Evolutionary conservation across 345 rosid genomes (phyloP), one percentile per base, ranked within the genome.

Genomic region (Xanthoceras sorbifolium): DNA sequence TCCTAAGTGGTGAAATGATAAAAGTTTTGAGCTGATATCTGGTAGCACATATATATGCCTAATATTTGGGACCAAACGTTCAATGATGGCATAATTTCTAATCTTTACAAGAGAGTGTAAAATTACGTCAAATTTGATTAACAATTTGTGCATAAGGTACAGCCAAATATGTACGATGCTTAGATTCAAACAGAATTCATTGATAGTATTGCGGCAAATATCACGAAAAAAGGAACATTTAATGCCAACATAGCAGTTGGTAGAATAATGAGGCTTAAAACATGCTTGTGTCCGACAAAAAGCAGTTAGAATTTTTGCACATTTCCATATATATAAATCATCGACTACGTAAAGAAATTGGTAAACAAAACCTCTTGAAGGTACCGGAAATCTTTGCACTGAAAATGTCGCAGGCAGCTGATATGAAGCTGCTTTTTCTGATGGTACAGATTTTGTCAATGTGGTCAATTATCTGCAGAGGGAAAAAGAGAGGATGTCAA

Each of bases 351-450:
- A 66, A 36, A 69, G 46, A 79, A 74, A 31, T 34, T 75, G 50
- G 79, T 64, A 64, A 67, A 71, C 50, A 82, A 73, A 85, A 95
- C 99, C 98, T 95, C 88, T 91, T 92, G 83, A 93, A 92, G 85
- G 98, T 92, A 78, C 99, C 99, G 57, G 99, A 95, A 83, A 93
- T 84, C 88, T 95, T 95, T 79, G 99, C 97, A 64, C 68, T 78
- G 86, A 95, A 95, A 78, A 93, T 90, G 81, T 93, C 98, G 68
- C 55, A 38, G 32, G 99, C 98, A 61, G 91, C 96, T 61, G 91
- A 85, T 76, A 93, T 81, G 76, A 93, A 95, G 85, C 92, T 89
- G 85, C 92, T 87, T 80, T 91, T 90, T 79, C 96, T 88, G 77
- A 85, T 77, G 17, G 86, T 71, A 32, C 87, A 87, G 64, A 95